phyloP scores from a whole-genome alignment of 148 eudicot species.

The Fagopyrum homotropicum region DNA sequence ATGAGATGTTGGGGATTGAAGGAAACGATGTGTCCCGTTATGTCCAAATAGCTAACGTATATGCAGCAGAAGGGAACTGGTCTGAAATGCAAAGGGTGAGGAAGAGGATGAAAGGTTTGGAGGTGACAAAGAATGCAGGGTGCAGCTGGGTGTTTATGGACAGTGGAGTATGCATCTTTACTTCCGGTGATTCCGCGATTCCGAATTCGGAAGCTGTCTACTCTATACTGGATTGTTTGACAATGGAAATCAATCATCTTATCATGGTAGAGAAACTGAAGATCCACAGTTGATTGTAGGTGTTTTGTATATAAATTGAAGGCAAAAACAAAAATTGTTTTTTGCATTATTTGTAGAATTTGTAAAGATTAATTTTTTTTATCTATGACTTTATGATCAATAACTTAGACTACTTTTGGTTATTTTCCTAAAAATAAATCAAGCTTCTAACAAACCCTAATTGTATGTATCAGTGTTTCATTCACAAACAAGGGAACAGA shows the following conservation, averaged over 20 bases:
- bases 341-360: too few species aligned
- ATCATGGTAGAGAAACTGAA: constrained; percentile 12
- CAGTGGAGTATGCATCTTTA: constrained; percentile 44
- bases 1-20: constrained; percentile 48
- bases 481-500: too few species aligned
- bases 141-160: constrained; percentile 77
- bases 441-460: too few species aligned
- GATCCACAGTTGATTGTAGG: neutral
- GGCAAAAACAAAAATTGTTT: too few species aligned
- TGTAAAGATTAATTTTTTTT: too few species aligned
- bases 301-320: neutral
- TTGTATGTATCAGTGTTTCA: too few species aligned
- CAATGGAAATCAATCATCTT: constrained; percentile 26
- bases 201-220: constrained; percentile 44
- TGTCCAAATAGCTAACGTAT: constrained; percentile 71
- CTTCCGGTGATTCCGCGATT: constrained; percentile 53
- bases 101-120: constrained; percentile 80
- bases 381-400: too few species aligned
- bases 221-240: constrained; percentile 39
- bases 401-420: too few species aligned
- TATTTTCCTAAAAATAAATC: too few species aligned
- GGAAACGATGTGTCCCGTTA: constrained; percentile 59
- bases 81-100: constrained; percentile 76
- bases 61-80: constrained; percentile 80
- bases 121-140: constrained; percentile 68